phyloP scores from a whole-genome alignment of 73 alveolate species.

The Paramecium pentaurelia region DNA sequence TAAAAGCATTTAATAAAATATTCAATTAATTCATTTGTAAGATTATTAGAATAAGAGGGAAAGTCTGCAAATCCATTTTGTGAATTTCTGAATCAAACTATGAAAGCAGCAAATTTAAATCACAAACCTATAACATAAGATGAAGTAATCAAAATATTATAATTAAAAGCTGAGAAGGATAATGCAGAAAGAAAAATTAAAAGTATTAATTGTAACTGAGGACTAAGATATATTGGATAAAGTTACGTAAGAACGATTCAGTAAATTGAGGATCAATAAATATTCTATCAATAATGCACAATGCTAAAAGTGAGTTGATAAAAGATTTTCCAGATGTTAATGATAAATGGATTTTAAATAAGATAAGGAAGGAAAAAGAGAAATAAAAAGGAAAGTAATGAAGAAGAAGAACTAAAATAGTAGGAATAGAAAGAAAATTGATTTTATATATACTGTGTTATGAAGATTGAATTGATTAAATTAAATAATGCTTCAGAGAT shows the following conservation, averaged over 20 bases:
- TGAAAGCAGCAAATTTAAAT: conserved; percentile 13
- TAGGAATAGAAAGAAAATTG: not conserved
- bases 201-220: not conserved
- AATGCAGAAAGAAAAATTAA: not conserved
- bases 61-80: not conserved
- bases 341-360: not conserved
- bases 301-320: conserved; percentile 3
- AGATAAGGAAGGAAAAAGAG: not conserved
- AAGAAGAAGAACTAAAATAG: not conserved
- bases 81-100: not conserved
- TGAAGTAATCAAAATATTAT: not conserved
- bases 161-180: not conserved
- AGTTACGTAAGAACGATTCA: conserved; percentile 32
- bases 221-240: conserved; percentile 10
- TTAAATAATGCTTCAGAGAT: not conserved
- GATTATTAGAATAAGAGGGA: not conserved
- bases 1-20: not conserved
- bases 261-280: conserved; percentile 1
- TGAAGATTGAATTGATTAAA: not conserved
- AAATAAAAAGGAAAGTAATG: not conserved
- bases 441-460: not conserved
- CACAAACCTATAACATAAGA: conserved; percentile 5
- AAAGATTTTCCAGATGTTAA: conserved; percentile 30
- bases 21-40: not conserved
- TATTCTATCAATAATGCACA: not conserved